These are phyloP conservation scores for Solanum hybrid DNA, from an alignment of 305 asterid genomes.

Conservation along the genomic window DNA sequence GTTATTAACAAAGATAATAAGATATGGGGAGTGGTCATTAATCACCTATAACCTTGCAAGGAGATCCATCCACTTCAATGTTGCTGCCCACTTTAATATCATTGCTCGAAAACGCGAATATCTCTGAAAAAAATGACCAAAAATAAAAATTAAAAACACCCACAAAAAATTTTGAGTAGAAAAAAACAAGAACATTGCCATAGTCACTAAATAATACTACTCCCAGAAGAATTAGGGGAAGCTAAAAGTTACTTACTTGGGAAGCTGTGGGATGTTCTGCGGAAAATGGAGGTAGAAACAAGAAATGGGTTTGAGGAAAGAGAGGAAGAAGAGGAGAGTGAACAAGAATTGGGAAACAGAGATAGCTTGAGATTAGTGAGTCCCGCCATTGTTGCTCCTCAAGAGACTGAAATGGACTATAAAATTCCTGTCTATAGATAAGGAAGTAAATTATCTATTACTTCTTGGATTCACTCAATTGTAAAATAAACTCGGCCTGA, in stretches of 20 bases:
- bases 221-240: not conserved
- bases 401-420: not conserved
- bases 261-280: slow-evolving; percentile 29
- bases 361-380: slow-evolving; percentile 29
- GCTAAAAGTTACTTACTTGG: slow-evolving; percentile 48
- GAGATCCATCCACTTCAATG: slow-evolving; percentile 87
- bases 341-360: slow-evolving; percentile 29
- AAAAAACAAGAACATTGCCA: not conserved
- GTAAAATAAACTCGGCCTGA: not conserved
- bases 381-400: slow-evolving; percentile 44
- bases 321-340: slow-evolving; percentile 29
- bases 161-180: not conserved
- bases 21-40: not conserved
- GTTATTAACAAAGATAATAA: not conserved
- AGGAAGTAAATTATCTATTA: not conserved
- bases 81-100: slow-evolving; percentile 87
- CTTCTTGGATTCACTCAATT: not conserved
- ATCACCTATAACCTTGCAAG: slow-evolving; percentile 89
- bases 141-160: not conserved
- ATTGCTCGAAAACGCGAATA: slow-evolving; percentile 72
- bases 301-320: slow-evolving; percentile 16
- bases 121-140: slow-evolving; percentile 25
- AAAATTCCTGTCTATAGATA: not conserved
- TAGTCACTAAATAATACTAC: not conserved
- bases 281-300: slow-evolving; percentile 24